A percentile compares a stretch with the other conserved stretches of the same genome.
phyloP scores from a whole-genome alignment of 495 filamentous ascomycete genomes.

The Neurospora sp. region DNA sequence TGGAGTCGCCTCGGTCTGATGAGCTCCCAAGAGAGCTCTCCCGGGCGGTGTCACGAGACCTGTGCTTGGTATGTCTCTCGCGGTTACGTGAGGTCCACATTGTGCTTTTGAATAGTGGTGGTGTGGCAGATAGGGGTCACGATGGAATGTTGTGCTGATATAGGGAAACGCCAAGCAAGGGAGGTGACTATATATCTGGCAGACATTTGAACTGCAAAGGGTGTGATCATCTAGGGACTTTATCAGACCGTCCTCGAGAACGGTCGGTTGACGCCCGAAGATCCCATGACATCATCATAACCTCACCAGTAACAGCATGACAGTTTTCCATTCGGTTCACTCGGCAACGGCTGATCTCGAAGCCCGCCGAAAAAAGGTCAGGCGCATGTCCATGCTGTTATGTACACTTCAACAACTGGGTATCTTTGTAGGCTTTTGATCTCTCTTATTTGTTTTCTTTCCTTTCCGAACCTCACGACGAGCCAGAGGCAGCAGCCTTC shows the following conservation, averaged over 20 bases:
- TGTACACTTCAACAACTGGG: neutral
- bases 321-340: neutral
- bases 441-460: neutral
- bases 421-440: neutral
- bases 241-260: neutral
- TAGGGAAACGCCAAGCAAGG: neutral
- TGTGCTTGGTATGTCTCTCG: neutral
- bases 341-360: neutral
- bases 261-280: neutral
- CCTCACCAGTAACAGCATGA: neutral
- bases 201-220: neutral
- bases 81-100: neutral
- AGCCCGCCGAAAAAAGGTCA: neutral
- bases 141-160: neutral
- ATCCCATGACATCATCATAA: neutral
- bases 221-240: neutral
- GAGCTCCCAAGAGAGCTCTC: neutral
- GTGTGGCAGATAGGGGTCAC: neutral
- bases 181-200: neutral
- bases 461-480: neutral
- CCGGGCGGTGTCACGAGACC: neutral
- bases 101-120: neutral
- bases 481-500: conserved; percentile 16
- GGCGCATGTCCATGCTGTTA: neutral
- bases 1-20: neutral